phyloP scores from a whole-genome alignment of 108 stramenopile species.

The Nitzschia palea region DNA sequence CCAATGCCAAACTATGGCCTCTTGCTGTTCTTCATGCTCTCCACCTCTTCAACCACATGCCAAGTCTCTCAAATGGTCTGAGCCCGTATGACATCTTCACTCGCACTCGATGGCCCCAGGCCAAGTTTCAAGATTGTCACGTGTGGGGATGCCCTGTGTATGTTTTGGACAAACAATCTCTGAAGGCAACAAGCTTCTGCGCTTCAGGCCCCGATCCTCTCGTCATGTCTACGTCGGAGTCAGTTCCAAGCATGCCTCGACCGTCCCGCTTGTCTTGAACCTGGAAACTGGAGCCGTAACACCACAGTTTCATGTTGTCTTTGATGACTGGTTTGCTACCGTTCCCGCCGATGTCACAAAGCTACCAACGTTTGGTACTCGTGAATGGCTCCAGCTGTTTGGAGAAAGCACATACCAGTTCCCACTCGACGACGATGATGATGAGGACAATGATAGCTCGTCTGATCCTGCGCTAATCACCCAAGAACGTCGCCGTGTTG shows the following conservation, averaged over 20 bases:
- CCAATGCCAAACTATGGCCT: constrained; percentile 38
- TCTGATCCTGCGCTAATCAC: not conserved
- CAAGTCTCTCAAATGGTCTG: constrained; percentile 37
- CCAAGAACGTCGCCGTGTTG: not conserved
- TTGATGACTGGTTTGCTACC: constrained; percentile 47
- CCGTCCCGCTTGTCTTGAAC: constrained; percentile 38
- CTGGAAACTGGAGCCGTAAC: constrained; percentile 33
- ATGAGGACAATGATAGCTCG: not conserved
- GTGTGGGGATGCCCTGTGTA: constrained; percentile 39
- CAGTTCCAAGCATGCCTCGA: constrained; percentile 16
- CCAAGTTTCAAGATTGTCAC: not conserved
- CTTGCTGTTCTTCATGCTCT: constrained; percentile 48
- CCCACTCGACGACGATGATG: constrained; percentile 27
- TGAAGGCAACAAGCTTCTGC: constrained; percentile 33
- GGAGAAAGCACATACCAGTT: constrained; percentile 18
- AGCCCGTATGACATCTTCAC: constrained; percentile 22
- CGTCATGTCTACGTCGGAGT: constrained; percentile 27
- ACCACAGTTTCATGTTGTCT: constrained; percentile 50
- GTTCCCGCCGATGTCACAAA: not conserved
- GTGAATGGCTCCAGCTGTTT: constrained; percentile 1
- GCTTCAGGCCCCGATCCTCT: constrained; percentile 20
- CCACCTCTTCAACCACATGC: constrained; percentile 23
- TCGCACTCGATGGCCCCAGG: constrained; percentile 21
- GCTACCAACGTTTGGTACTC: not conserved
- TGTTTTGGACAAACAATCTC: constrained; percentile 12